Base-by-base conservation (phyloP, 805 yeast genomes). In the Spencermartinsiella europaea region DNA sequence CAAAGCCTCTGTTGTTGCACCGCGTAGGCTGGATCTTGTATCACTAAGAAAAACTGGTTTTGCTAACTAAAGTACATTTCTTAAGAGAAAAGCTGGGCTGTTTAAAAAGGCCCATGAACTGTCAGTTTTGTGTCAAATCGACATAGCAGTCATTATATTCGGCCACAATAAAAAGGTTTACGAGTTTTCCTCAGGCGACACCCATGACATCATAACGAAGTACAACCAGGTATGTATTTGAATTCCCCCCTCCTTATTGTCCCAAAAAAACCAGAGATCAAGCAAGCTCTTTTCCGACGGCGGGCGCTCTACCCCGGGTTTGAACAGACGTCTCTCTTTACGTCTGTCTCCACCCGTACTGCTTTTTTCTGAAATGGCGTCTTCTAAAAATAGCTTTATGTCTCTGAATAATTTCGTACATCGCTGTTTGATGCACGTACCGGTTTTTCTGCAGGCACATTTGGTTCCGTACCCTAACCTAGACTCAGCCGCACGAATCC, bases 21-120 rank as follows among this genome's bases (percentile, higher is more conserved):
- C n/a, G n/a, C n/a, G n/a, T n/a, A n/a, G n/a, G n/a, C n/a, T n/a
- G n/a, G n/a, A n/a, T n/a, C n/a, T n/a, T n/a, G n/a, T n/a, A n/a
- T n/a, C 31, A 25, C 31, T 25, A 12, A 12, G 7, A 25, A 25
- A 7, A 25, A 7, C 7, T 12, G 12, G 10, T 7, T 25, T 25
- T 7, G 31, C 7, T 19, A 37, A 38, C 34, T 38, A 14, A 34
- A 62, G 66, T 16, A 91, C 99, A 0, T 93, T 91, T 64, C 87
- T 87, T 52, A 91, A 91, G 66, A 77, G 99, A 46, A 91, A 91
- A 65, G 95, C 95, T 0, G 99, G 99, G 2, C 72, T 91, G 27
- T 90, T 93, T 61, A 71, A 71, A 48, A 85, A 84, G 64, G 91
- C 91, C 1, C 85, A 84, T 61, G 93, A 85, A 64, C 72, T 93